These are phyloP conservation scores for Mariannaea elegans DNA, from an alignment of 2,329 filamentous ascomycete genomes.

Conservation along the genomic window DNA sequence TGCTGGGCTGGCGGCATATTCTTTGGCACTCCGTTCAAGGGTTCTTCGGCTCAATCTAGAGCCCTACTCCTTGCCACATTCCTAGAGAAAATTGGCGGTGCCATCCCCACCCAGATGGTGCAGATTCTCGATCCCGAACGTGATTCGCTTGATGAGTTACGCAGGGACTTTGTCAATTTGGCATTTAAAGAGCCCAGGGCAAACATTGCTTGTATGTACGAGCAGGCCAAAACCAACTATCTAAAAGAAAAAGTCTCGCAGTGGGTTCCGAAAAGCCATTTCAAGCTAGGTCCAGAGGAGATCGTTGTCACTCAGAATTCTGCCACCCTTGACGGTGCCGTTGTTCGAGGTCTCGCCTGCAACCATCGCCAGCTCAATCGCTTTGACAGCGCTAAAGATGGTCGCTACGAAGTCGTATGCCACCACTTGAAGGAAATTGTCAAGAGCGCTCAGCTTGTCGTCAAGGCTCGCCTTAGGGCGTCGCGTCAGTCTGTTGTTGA, in stretches of 20 bases:
- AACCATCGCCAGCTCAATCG: conserved; percentile 20
- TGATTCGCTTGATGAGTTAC: conserved; percentile 16
- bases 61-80: conserved; percentile 14
- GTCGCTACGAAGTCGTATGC: conserved; percentile 7
- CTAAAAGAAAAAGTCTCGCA: conserved; percentile 14
- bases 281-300: conserved; percentile 18
- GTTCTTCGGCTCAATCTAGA: conserved; percentile 11
- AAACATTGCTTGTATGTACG: conserved; percentile 10
- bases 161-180: conserved; percentile 13
- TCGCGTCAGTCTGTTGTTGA: conserved; percentile 16
- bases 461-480: conserved; percentile 14
- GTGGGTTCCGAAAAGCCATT: conserved; percentile 8
- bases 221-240: conserved; percentile 19
- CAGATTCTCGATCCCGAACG: conserved; percentile 11
- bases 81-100: conserved; percentile 11
- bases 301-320: conserved; percentile 16
- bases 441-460: conserved; percentile 9
- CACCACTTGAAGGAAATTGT: conserved; percentile 17
- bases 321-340: conserved; percentile 7
- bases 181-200: conserved; percentile 14
- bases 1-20: conserved; percentile 18
- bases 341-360: conserved; percentile 8
- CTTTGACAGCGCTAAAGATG: conserved; percentile 17
- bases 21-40: conserved; percentile 17
- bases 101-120: conserved; percentile 17